Conservation (phyloP, 2,329 filamentous ascomycete genomes). For the Pseudogymnoascus sp. region DNA sequence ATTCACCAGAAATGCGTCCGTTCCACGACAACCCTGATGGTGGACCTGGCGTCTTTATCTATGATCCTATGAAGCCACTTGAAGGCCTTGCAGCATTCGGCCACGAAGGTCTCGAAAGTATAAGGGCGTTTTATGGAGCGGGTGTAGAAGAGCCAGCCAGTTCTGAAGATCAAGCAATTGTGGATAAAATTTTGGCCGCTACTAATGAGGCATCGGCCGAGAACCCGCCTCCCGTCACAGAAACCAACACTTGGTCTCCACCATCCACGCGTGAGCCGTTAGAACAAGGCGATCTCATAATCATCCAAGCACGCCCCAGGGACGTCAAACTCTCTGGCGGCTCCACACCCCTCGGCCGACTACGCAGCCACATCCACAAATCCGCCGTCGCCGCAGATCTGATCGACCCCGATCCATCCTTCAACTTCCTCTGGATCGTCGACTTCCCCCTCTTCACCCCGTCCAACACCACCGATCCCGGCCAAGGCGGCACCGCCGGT, state of each 20-base stretch:
- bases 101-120: constrained; percentile 55
- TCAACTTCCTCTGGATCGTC: constrained; percentile 74
- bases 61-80: constrained; percentile 65
- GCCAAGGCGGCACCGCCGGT: constrained; percentile 69
- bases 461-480: constrained; percentile 44
- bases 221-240: constrained; percentile 21
- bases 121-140: constrained; percentile 19
- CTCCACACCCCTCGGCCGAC: constrained; percentile 45
- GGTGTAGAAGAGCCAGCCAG: background rate
- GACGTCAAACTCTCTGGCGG: constrained; percentile 57
- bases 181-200: background rate
- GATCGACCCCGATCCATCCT: constrained; percentile 23
- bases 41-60: constrained; percentile 71
- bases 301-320: constrained; percentile 70
- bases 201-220: constrained; percentile 12
- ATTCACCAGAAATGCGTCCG: constrained; percentile 47
- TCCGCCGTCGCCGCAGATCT: constrained; percentile 21
- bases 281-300: constrained; percentile 66
- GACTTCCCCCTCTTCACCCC: constrained; percentile 92
- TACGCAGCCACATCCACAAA: constrained; percentile 25
- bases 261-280: constrained; percentile 14
- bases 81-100: constrained; percentile 71
- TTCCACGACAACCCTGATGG: constrained; percentile 65
- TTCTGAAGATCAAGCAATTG: background rate
- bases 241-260: constrained; percentile 26